Evolutionary conservation across 192 early-diverging fungal species (phyloP), one percentile per base, ranked within the genome.

Genomic region (Neocallimastix lanati): DNA sequence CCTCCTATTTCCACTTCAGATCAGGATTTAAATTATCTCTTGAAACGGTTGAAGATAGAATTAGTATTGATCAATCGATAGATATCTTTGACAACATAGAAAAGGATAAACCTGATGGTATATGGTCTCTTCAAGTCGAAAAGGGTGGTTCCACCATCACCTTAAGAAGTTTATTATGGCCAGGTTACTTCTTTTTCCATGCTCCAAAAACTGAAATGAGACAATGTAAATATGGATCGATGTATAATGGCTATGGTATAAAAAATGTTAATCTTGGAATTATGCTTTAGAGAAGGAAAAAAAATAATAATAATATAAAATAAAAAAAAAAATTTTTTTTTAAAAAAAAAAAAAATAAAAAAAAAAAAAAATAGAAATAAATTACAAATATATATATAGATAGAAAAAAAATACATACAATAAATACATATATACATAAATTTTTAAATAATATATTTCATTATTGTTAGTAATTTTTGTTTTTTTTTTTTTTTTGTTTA

Each of bases 171-270:
- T 81, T 88, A n/a, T 77, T 86, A 78, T 90, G 88, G 88, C 88
- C 88, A 11, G 88, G 88, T 7, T 90, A 90, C 78, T 79, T 81
- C 21, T 84, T 88, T 77, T 87, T 85, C 79, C 88, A 90, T 81
- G 82, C 85, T 11, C 82, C 85, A 9, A 79, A 35, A 27, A 84
- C 86, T 12, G 50, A 25, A n/a, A 67, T 67, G 50, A 18, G 50
- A n/a, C 50, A 67, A 67, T 76, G 81, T 77, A 86, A 87, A 50
- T 88, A 82, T 82, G 85, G 84, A 13, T 81, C 84, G 2, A 83
- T 90, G 78, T 90, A 90, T 80, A 84, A 85, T 78, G 88, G 88
- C 3, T 84, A 80, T 29, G 88, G 86, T 5, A 78, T 85, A 58
- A 85, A 82, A 76, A 90, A 90, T 77, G 78, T 79, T 14, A 88